These are phyloP conservation scores for Prunus yedoensis DNA, from an alignment of 331 rosid species.

Conservation along the genomic window DNA sequence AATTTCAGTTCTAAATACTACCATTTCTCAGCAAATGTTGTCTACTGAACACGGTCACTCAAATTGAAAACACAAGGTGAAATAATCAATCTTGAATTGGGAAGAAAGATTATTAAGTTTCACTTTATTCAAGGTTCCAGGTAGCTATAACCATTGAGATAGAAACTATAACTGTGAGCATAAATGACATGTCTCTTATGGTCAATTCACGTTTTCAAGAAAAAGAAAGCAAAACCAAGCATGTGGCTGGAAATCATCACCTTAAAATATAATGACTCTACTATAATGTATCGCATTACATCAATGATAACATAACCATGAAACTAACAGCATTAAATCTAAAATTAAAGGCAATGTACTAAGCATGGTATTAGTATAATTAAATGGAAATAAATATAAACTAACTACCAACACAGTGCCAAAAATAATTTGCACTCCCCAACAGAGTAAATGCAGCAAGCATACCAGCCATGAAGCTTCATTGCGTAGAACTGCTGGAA, in stretches of 20 bases:
- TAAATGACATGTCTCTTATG: neutral
- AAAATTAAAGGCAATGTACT: neutral
- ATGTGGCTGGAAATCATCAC: neutral
- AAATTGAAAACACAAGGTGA: neutral
- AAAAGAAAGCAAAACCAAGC: neutral
- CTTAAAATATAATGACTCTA: neutral
- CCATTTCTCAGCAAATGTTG: neutral
- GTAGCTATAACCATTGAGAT: neutral
- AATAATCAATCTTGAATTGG: neutral
- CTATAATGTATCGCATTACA: neutral
- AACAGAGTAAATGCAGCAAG: slow-evolving; percentile 7
- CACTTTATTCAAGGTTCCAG: neutral
- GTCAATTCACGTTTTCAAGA: neutral
- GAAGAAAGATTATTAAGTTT: neutral
- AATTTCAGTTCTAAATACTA: neutral
- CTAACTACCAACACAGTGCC: neutral
- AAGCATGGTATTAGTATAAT: neutral
- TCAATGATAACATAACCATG: neutral
- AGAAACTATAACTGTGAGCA: neutral
- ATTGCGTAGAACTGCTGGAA: slow-evolving; percentile 47
- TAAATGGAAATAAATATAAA: neutral
- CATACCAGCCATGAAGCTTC: slow-evolving; percentile 73
- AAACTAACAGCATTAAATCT: slow-evolving; percentile 3
- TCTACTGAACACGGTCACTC: neutral
- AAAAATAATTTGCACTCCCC: neutral